Percentiles rank a stretch among this genome's conserved stretches.
These are phyloP conservation scores for Penicillium argentinense DNA, from an alignment of 495 filamentous ascomycete genomes.

Conservation along the genomic window DNA sequence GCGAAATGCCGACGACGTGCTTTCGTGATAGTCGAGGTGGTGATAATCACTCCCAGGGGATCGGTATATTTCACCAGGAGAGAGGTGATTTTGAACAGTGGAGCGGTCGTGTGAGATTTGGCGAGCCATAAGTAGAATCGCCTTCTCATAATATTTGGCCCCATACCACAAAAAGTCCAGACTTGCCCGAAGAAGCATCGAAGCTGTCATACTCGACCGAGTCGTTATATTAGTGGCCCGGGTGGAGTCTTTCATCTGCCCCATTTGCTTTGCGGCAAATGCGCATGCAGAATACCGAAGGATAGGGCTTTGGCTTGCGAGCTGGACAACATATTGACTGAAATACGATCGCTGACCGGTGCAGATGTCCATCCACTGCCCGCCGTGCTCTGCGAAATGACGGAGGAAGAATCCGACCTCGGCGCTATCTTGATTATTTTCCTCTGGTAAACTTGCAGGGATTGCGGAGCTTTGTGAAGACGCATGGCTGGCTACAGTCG, in stretches of 20 bases:
- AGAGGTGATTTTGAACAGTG: constrained; percentile 1
- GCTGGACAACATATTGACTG: constrained; percentile 9
- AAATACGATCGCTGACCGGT: constrained; percentile 14
- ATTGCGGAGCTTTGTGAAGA: not conserved
- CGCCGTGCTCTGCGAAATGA: constrained; percentile 14
- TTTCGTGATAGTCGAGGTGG: constrained; percentile 5
- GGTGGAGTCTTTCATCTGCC: constrained; percentile 15
- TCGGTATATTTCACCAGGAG: constrained; percentile 13
- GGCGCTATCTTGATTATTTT: constrained; percentile 13
- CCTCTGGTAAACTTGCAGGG: constrained; percentile 1
- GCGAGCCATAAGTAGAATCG: constrained; percentile 18
- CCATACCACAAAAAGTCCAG: constrained; percentile 27
- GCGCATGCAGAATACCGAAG: constrained; percentile 23
- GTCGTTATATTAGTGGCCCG: not conserved
- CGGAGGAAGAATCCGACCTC: constrained; percentile 22
- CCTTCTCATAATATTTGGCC: constrained; percentile 27
- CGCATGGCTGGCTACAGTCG: not conserved
- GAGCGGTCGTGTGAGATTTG: constrained; percentile 11
- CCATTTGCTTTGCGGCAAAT: constrained; percentile 22
- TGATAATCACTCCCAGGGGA: not conserved
- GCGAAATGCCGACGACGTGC: constrained; percentile 2
- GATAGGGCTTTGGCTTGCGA: constrained; percentile 12
- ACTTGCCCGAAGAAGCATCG: constrained; percentile 1
- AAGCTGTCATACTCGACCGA: constrained; percentile 4
- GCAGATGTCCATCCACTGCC: constrained; percentile 20